Percentiles rank a stretch among this genome's conserved stretches.
Conservation (phyloP, 1,284 basidiomycete genomes). For the Ceratobasidium sp. region DNA sequence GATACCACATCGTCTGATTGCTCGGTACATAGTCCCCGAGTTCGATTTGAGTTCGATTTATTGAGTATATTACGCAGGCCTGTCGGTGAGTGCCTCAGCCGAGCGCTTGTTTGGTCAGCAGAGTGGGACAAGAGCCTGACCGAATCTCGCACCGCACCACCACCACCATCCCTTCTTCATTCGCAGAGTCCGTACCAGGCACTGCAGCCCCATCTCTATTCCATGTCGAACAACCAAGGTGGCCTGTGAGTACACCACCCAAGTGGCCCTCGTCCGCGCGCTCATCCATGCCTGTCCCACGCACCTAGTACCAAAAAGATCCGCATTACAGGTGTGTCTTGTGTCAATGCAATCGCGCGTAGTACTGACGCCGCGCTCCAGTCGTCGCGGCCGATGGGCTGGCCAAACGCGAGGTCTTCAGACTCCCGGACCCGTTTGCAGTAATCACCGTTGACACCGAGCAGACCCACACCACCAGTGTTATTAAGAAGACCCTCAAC, state of each 20-base stretch:
- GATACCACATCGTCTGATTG: neutral
- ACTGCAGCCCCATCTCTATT: neutral
- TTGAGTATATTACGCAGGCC: neutral
- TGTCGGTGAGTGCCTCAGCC: neutral
- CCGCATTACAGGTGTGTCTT: slow-evolving; percentile 48
- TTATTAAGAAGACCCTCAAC: slow-evolving; percentile 89
- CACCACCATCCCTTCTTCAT: slow-evolving; percentile 2
- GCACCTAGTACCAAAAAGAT: slow-evolving; percentile 50
- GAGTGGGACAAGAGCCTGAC: neutral
- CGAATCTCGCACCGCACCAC: slow-evolving; percentile 26
- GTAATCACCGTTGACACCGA: slow-evolving; percentile 95
- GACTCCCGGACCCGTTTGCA: slow-evolving; percentile 92
- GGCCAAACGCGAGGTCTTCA: slow-evolving; percentile 89
- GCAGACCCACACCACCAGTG: slow-evolving; percentile 90
- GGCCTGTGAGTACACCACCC: slow-evolving; percentile 12
- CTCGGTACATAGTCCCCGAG: too few species aligned
- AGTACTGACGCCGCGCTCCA: slow-evolving; percentile 48
- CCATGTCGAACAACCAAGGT: slow-evolving; percentile 32
- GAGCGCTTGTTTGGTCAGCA: slow-evolving; percentile 38
- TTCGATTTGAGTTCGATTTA: too few species aligned
- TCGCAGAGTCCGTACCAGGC: neutral
- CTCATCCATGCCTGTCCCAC: slow-evolving; percentile 7
- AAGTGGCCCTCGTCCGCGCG: neutral
- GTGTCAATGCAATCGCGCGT: neutral
- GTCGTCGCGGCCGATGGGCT: slow-evolving; percentile 90